Conservation (phyloP, 2,329 filamentous ascomycete species). For the Alternaria sp. region DNA sequence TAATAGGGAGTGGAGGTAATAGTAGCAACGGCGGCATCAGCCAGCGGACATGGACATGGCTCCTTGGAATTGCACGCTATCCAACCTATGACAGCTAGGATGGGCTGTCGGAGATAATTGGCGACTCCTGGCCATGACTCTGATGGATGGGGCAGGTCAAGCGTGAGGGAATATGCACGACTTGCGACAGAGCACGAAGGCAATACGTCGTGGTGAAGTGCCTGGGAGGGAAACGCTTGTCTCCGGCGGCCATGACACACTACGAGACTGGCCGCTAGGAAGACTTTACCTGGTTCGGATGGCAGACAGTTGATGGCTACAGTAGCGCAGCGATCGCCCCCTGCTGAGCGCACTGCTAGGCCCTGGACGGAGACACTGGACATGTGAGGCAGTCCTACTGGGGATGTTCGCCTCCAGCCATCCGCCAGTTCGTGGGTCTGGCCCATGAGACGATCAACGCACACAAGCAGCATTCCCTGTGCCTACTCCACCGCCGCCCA, state of each 20-base stretch:
- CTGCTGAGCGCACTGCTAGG: slow-evolving; percentile 37
- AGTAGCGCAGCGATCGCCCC: slow-evolving; percentile 44
- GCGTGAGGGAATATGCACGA: slow-evolving; percentile 38
- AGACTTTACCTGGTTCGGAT: slow-evolving; percentile 33
- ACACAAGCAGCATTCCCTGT: slow-evolving; percentile 16
- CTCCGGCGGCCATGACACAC: slow-evolving; percentile 42
- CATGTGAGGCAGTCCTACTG: slow-evolving; percentile 40
- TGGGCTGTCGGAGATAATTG: slow-evolving; percentile 34
- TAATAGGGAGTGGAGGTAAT: slow-evolving; percentile 35
- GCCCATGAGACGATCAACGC: slow-evolving; percentile 50
- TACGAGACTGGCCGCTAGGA: slow-evolving; percentile 31
- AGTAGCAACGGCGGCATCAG: slow-evolving; percentile 41
- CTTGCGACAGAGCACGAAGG: slow-evolving; percentile 31
- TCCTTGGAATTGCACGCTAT: slow-evolving; percentile 33
- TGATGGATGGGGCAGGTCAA: slow-evolving; percentile 34
- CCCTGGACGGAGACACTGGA: slow-evolving; percentile 22
- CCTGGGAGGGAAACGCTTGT: slow-evolving; percentile 33
- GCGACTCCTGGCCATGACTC: slow-evolving; percentile 24
- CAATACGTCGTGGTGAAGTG: slow-evolving; percentile 28
- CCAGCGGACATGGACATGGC: slow-evolving; percentile 38
- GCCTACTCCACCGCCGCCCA: slow-evolving; percentile 25
- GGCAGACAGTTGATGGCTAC: slow-evolving; percentile 35
- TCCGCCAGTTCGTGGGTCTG: slow-evolving; percentile 41
- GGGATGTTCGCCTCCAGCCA: slow-evolving; percentile 39
- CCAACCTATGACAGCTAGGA: slow-evolving; percentile 23